These are phyloP conservation scores for Diphasiastrum complanatum DNA, from an alignment of 83 land plant genomes.

Conservation along the genomic window DNA sequence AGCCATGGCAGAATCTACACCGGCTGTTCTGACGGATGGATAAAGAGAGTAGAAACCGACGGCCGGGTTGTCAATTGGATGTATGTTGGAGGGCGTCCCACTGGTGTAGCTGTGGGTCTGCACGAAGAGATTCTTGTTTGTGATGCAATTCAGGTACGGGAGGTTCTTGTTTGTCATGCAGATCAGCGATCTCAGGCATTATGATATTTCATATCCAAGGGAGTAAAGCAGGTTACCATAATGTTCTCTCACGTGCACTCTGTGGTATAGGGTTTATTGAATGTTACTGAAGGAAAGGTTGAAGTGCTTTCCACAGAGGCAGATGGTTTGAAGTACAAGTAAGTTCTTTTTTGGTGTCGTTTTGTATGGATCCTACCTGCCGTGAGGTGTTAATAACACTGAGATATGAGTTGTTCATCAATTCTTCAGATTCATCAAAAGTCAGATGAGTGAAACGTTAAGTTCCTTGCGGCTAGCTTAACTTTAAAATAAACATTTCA, in stretches of 20 bases:
- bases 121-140: constrained; percentile 18
- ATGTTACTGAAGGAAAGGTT: constrained; percentile 1
- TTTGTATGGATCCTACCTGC: too few relatives aligned
- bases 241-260: too few relatives aligned
- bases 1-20: constrained; percentile 2
- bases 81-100: constrained; percentile 15
- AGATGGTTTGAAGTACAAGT: constrained; percentile 12
- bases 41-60: background rate
- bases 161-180: too few relatives aligned
- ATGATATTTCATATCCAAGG: too few relatives aligned
- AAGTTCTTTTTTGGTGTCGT: background rate
- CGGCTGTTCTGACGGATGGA: constrained; percentile 11
- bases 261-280: constrained; percentile 9
- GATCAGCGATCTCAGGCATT: too few relatives aligned
- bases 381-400: background rate
- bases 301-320: constrained; percentile 7
- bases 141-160: background rate
- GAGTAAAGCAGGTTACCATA: too few relatives aligned
- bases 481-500: too few relatives aligned
- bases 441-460: too few relatives aligned
- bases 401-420: background rate
- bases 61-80: constrained; percentile 13
- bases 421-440: too few relatives aligned
- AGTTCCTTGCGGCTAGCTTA: too few relatives aligned
- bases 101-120: constrained; percentile 12